A percentile compares a stretch with the other conserved stretches of the same genome.
Conservation (phyloP, 2,329 filamentous ascomycete species). For the Teratosphaeria nubilosa region DNA sequence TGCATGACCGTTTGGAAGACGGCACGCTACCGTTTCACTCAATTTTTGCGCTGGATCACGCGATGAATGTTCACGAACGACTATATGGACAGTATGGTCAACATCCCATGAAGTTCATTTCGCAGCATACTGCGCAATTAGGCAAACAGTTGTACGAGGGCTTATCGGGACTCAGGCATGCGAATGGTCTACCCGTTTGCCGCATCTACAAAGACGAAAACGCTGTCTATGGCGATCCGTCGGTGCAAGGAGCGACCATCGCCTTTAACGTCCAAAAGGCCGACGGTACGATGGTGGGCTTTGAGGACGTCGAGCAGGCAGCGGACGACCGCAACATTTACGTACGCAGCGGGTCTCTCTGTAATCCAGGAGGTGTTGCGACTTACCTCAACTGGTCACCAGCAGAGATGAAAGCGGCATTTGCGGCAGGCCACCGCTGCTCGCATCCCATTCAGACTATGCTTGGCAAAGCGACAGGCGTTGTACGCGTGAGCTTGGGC, state of each 20-base stretch:
- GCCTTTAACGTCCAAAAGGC: slow-evolving; percentile 52
- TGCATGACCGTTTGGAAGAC: slow-evolving; percentile 56
- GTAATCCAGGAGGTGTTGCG: slow-evolving; percentile 44
- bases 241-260: slow-evolving; percentile 50
- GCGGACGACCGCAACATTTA: slow-evolving; percentile 49
- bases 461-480: slow-evolving; percentile 47
- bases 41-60: slow-evolving; percentile 52
- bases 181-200: slow-evolving; percentile 43
- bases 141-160: slow-evolving; percentile 40
- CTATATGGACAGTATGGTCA: slow-evolving; percentile 50
- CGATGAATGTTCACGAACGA: slow-evolving; percentile 46
- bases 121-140: slow-evolving; percentile 47
- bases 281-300: slow-evolving; percentile 46
- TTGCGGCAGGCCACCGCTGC: slow-evolving; percentile 49
- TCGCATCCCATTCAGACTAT: slow-evolving; percentile 45
- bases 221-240: slow-evolving; percentile 41
- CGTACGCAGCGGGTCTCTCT: slow-evolving; percentile 49
- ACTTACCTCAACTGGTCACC: slow-evolving; percentile 40
- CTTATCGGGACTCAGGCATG: slow-evolving; percentile 41
- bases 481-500: slow-evolving; percentile 51
- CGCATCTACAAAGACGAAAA: slow-evolving; percentile 46
- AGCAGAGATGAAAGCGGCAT: slow-evolving; percentile 46
- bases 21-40: slow-evolving; percentile 57
- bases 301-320: slow-evolving; percentile 48
- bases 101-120: slow-evolving; percentile 49